phyloP scores from a whole-genome alignment of 306 rosid genomes.

The Ochetophila trinervis region DNA sequence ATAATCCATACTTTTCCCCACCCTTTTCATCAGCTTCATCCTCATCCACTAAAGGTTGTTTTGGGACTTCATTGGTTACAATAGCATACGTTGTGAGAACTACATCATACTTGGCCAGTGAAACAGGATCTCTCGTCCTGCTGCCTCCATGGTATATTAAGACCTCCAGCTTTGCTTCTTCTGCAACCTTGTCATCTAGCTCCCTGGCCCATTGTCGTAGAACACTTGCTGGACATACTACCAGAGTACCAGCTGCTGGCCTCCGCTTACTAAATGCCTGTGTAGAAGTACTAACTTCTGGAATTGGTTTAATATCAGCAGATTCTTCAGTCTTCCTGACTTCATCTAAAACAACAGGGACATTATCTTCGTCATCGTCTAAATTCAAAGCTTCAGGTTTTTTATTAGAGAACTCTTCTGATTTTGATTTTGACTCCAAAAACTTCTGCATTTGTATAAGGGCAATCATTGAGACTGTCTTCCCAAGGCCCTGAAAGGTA shows the following conservation, averaged over 20 bases:
- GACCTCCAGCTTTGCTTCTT: conserved; percentile 60
- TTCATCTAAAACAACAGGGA: conserved; percentile 35
- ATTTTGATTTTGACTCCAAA: conserved; percentile 57
- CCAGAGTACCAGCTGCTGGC: conserved; percentile 96
- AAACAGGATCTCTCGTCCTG: conserved; percentile 83
- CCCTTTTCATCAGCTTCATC: conserved; percentile 72
- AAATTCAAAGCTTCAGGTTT: conserved; percentile 84
- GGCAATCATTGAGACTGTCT: conserved; percentile 89
- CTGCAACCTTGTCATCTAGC: conserved; percentile 81
- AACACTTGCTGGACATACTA: conserved; percentile 97
- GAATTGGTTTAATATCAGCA: conserved; percentile 45
- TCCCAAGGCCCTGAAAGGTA: conserved; percentile 91
- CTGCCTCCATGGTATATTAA: conserved; percentile 85
- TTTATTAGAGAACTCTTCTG: conserved; percentile 44
- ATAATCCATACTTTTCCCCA: conserved; percentile 62
- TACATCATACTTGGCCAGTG: conserved; percentile 78
- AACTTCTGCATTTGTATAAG: conserved; percentile 80
- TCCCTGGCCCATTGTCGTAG: conserved; percentile 97
- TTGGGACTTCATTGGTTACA: conserved; percentile 92
- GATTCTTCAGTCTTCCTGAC: conserved; percentile 41
- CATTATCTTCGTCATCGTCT: conserved; percentile 74
- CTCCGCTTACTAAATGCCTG: conserved; percentile 58
- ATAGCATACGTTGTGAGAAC: conserved; percentile 90
- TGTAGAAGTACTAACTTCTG: conserved; percentile 52
- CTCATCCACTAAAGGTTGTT: conserved; percentile 79